Evolutionary conservation across 1,139 yeast species (phyloP).

Genomic region (Pichia norvegensis): DNA sequence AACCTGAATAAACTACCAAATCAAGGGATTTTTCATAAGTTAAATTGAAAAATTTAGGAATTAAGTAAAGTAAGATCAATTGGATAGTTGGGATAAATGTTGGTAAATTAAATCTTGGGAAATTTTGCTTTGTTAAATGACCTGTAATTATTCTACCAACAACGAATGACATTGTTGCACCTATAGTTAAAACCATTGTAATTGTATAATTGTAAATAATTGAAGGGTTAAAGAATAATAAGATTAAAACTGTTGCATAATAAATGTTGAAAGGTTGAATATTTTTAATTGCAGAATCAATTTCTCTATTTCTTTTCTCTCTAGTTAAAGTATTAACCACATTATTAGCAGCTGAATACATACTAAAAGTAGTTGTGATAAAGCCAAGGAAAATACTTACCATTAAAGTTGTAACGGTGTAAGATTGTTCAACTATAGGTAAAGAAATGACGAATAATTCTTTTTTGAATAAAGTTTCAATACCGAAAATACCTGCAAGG

Average conservation of each 20-base stretch:
- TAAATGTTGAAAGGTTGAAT: constrained; percentile 63
- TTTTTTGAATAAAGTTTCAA: constrained; percentile 50
- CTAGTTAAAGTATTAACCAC: constrained; percentile 47
- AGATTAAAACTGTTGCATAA: constrained; percentile 45
- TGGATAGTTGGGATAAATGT: constrained; percentile 60
- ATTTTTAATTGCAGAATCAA: constrained; percentile 47
- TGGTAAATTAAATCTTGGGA: constrained; percentile 69
- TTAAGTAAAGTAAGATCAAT: constrained; percentile 35
- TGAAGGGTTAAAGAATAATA: constrained; percentile 35
- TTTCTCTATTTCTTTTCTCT: constrained; percentile 24
- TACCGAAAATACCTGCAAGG: constrained; percentile 63
- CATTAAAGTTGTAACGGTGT: constrained; percentile 31
- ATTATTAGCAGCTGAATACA: constrained; percentile 63
- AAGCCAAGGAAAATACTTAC: constrained; percentile 36
- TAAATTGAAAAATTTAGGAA: constrained; percentile 35
- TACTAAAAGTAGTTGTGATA: constrained; percentile 59
- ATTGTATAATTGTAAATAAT: constrained; percentile 40
- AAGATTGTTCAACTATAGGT: constrained; percentile 33
- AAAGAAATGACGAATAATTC: constrained; percentile 30
- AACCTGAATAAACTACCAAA: constrained; percentile 59
- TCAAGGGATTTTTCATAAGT: constrained; percentile 35
- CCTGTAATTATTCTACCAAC: constrained; percentile 89
- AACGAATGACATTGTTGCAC: constrained; percentile 68
- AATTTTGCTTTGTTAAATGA: constrained; percentile 71
- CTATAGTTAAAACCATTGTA: constrained; percentile 62